phyloP scores from a whole-genome alignment of 768 basidiomycete genomes.

The Rhizopogon salebrosus region DNA sequence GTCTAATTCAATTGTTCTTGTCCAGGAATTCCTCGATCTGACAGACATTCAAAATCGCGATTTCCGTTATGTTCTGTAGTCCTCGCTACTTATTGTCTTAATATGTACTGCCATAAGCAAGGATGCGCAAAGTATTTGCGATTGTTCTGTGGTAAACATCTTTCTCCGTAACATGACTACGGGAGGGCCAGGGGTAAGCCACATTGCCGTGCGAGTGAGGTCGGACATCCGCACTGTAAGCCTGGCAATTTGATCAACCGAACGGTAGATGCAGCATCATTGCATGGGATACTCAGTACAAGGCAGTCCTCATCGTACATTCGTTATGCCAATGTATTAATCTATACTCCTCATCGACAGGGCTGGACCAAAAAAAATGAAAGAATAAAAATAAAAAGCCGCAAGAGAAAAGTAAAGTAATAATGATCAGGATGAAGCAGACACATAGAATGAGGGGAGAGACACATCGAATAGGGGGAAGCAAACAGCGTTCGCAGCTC shows the following conservation, averaged over 20 bases:
- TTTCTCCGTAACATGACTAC: too few species aligned
- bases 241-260: too few species aligned
- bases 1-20: neutral
- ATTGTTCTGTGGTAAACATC: neutral
- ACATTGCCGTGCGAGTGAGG: too few species aligned
- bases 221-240: too few species aligned
- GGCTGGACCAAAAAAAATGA: conserved; percentile 1
- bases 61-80: conserved; percentile 57
- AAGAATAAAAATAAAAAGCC: conserved; percentile 1
- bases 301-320: conserved; percentile 3
- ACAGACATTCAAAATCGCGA: conserved; percentile 64
- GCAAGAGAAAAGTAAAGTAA: conserved; percentile 19
- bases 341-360: neutral
- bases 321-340: conserved; percentile 5
- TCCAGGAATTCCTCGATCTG: conserved; percentile 35
- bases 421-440: conserved; percentile 25
- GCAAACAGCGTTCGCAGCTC: conserved; percentile 3
- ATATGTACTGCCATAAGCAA: too few species aligned
- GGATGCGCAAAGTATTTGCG: neutral
- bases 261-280: neutral
- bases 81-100: too few species aligned
- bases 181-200: too few species aligned
- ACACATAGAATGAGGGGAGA: neutral
- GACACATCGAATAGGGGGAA: neutral
- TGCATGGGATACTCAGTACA: conserved; percentile 1